Base-by-base conservation (phyloP, 192 early-diverging fungal species). In the Spizellomyces sp. region DNA sequence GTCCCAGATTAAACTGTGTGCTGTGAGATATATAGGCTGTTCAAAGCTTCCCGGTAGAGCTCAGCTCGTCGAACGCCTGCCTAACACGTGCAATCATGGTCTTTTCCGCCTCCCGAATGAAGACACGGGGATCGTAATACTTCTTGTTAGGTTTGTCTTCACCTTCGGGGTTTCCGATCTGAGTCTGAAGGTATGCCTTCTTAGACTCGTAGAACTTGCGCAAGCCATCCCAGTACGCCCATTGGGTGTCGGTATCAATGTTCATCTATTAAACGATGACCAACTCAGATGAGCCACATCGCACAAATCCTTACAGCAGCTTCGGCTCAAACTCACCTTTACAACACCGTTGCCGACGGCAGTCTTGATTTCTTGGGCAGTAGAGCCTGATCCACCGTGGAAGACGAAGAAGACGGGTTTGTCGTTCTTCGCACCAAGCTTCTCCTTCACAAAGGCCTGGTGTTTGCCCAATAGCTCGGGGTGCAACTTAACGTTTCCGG, bases 131-230 rank as follows among this genome's bases (percentile, higher is more conserved):
- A 80, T 98, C 96, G 82, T 98, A 96, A 85, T 89, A 91, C 86
- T 98, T 98, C 91, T 98, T 98, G 90, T 96, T 98, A 83, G 95
- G 96, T 87, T 96, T 95, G 82, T 90, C 87, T n/a, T 85, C 83
- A 77, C 94, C 95, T 65, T 96, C 95, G 74, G 95, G 94, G 83
- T 98, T 96, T 60, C 96, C 96, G 63, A 98, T 94, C 83, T 98
- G 96, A 41, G 82, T 77, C 82, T 94, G 89, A 68, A 98, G 87
- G 77, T 96, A 93, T 52, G 75, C 90, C 86, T 95, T 92, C 88
- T 96, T 90, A 70, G 80, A 76, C 70, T 96, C 89, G 78, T 95
- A 92, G 78, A 91, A 98, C 77, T 91, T 84, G 69, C 86, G 88
- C 73, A 98, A 87, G 73, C 96, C 94, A 46, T 80, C 71, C 84